Evolutionary conservation across 192 early-diverging fungal species (phyloP).

Genomic region (Pilobolus umbonatus): DNA sequence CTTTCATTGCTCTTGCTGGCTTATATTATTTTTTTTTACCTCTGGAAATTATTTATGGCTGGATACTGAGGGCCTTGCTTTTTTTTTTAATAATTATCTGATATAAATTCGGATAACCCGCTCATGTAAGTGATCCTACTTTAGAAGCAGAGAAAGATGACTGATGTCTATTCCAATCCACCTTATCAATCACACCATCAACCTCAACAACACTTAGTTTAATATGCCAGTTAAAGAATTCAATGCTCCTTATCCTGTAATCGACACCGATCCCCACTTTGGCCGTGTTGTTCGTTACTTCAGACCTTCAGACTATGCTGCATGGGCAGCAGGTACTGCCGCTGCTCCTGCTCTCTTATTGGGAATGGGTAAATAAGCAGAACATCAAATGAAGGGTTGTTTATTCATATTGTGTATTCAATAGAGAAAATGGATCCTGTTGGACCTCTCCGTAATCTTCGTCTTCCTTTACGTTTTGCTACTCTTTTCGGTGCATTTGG

Average conservation of each 20-base stretch:
- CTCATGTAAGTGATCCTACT: no score
- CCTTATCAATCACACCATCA: no score
- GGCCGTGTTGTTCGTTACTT: constrained; percentile 86
- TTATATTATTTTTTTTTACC: no score
- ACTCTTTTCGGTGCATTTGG: constrained; percentile 47
- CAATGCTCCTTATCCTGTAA: constrained; percentile 70
- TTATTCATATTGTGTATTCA: not conserved
- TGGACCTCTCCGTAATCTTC: constrained; percentile 40
- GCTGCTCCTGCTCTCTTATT: constrained; percentile 71
- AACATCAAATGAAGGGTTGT: not conserved
- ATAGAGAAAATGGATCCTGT: constrained; percentile 51
- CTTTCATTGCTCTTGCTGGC: no score
- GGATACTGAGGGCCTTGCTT: no score
- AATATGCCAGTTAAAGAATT: constrained; percentile 43
- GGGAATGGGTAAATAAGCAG: constrained; percentile 61
- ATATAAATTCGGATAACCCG: no score
- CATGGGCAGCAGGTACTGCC: constrained; percentile 56
- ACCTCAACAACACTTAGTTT: no score
- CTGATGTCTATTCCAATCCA: no score
- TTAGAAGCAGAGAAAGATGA: no score
- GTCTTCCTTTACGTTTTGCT: constrained; percentile 49
- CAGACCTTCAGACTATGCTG: constrained; percentile 70
- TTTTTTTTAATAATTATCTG: no score
- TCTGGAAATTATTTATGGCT: no score
- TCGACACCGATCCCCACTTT: constrained; percentile 91